Evolutionary conservation across 495 filamentous ascomycete genomes (phyloP).

Genomic region (Penicillium odoratum): DNA sequence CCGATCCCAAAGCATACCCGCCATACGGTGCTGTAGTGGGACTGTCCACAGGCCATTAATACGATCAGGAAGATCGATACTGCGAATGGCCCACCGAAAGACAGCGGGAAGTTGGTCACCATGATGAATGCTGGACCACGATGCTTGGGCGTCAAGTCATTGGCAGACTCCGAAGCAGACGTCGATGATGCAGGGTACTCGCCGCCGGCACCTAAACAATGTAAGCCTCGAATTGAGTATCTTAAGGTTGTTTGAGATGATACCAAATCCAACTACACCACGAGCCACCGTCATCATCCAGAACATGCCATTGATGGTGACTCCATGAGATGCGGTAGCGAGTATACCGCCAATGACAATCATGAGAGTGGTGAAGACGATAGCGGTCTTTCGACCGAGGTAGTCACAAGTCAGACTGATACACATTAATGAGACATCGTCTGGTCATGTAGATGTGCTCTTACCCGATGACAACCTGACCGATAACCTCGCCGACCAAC

Average conservation of each 20-base stretch:
- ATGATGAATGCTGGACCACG: conserved; percentile 54
- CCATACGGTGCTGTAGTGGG: conserved; percentile 50
- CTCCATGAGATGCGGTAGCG: conserved; percentile 49
- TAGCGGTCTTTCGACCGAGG: conserved; percentile 52
- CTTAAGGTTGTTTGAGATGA: conserved; percentile 8
- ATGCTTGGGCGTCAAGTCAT: conserved; percentile 43
- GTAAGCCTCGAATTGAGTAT: neutral
- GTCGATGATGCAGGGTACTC: conserved; percentile 50
- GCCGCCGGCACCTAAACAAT: conserved; percentile 33
- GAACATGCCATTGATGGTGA: conserved; percentile 47
- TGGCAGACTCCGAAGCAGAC: conserved; percentile 46
- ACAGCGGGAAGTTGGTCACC: conserved; percentile 53
- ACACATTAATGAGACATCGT: neutral
- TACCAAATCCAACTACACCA: conserved; percentile 54
- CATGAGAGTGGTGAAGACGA: conserved; percentile 51
- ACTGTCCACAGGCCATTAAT: conserved; percentile 37
- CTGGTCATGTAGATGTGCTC: neutral
- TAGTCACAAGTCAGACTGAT: conserved; percentile 50
- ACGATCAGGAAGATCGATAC: conserved; percentile 52
- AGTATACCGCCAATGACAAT: conserved; percentile 54
- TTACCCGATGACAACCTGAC: conserved; percentile 50
- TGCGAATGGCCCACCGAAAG: conserved; percentile 51
- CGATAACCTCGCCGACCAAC: conserved; percentile 53
- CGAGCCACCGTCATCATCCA: conserved; percentile 57
- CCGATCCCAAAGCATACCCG: conserved; percentile 53